Evolutionary conservation across 129 eudicot genomes (phyloP), one percentile per base, ranked within the genome.

Genomic region (Smallanthus sonchifolius): DNA sequence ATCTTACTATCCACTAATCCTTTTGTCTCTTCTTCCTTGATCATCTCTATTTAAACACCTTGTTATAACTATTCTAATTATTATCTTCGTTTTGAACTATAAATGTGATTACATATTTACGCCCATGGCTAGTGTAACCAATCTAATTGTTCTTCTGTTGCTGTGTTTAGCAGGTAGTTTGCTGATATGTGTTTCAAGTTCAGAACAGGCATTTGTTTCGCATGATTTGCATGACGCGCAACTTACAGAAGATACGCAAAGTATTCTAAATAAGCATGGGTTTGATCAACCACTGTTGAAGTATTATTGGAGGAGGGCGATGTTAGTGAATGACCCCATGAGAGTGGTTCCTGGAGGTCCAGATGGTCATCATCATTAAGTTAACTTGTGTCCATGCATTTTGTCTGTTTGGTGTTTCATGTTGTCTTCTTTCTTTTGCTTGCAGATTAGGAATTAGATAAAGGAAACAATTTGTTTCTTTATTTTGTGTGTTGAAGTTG

Each of bases 311-410:
- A 77, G 85, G 73, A 74, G 84, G 59, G 83, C 87, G 5, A 75
- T 83, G 86, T 40, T 72, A 48, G 84, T 72, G 37, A 74, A 63
- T 15, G 62, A 66, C 8, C 84, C 77, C 7, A 44, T 45, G 28
- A 77, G 91, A 74, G 56, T 80, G 32, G 75, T 83, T 0, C 88
- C 88, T 1, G 88, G 79, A 32, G 88, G 88, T 38, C 91, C 91
- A 10, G 91, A 86, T 73, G 61, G 71, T 69, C 87, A 86, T 48
- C 87, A 86, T 78, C 91, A 86, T 71, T 77, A 38, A 61, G 67
- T 60, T 42, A 72, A 79, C 61, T 63, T 78, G 55, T 40, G 47
- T 66, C 47, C 52, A 36, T 49, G n/a, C 59, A 24, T 67, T 42
- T 43, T 59, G 17, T 43, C 60, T 40, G 17, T 42, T 56, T 64